Conservation (phyloP, 352 stramenopile species). For the Phytophthora chlamydospora region DNA sequence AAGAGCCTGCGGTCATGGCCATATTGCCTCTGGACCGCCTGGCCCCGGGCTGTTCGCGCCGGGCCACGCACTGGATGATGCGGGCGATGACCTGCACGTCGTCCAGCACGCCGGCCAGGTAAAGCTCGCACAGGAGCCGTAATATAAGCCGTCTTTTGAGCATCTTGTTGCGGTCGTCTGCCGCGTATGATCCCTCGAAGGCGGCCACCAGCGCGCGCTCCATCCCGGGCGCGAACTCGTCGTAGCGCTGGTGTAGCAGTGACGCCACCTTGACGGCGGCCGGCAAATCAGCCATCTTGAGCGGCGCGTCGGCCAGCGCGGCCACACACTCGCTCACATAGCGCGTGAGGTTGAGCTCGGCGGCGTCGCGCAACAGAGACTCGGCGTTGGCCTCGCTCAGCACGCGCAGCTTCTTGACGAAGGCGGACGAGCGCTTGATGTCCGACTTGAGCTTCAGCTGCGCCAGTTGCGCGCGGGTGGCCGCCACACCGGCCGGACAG, state of each 20-base stretch:
- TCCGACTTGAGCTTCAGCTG: constrained; percentile 96
- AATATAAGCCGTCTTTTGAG: constrained; percentile 77
- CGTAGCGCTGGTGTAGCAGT: constrained; percentile 93
- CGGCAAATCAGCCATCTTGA: constrained; percentile 88
- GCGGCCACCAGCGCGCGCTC: constrained; percentile 53
- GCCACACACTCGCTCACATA: constrained; percentile 96
- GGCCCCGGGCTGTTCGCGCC: constrained; percentile 45
- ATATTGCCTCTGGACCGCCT: constrained; percentile 51
- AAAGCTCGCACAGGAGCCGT: constrained; percentile 85
- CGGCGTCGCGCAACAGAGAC: constrained; percentile 84
- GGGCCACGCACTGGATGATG: constrained; percentile 81
- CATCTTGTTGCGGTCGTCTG: constrained; percentile 68
- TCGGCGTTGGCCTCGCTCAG: constrained; percentile 76
- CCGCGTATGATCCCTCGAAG: constrained; percentile 64
- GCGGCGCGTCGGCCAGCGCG: constrained; percentile 83
- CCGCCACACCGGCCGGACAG: constrained; percentile 42
- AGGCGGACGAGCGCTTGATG: constrained; percentile 98
- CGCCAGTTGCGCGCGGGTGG: constrained; percentile 82
- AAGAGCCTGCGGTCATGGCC: constrained; percentile 22
- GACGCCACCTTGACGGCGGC: constrained; percentile 88
- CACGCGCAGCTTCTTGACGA: constrained; percentile 96
- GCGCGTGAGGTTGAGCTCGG: constrained; percentile 93
- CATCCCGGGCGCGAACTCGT: constrained; percentile 82
- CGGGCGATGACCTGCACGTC: constrained; percentile 77
- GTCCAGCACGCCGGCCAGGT: constrained; percentile 77